These are phyloP conservation scores for Trametes cubensis DNA, from an alignment of 768 basidiomycete genomes.

Conservation along the genomic window DNA sequence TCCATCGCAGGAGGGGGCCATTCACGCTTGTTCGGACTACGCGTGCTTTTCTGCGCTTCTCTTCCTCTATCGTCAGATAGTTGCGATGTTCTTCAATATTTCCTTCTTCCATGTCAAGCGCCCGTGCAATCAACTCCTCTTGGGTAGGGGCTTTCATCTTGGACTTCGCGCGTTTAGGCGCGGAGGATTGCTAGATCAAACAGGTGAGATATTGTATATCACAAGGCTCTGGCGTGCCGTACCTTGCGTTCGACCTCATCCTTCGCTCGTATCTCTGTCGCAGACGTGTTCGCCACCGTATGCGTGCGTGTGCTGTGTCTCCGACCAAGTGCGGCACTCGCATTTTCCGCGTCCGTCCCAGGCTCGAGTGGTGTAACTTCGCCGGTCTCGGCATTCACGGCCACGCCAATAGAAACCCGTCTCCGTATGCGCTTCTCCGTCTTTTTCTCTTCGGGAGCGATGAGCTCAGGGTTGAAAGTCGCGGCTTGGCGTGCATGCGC, in stretches of 20 bases:
- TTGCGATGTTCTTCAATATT: constrained; percentile 79
- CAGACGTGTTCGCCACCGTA: constrained; percentile 72
- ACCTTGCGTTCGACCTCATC: constrained; percentile 60
- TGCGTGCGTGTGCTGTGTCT: constrained; percentile 68
- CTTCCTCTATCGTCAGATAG: constrained; percentile 80
- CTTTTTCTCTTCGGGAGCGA: constrained; percentile 25
- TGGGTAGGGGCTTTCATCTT: constrained; percentile 64
- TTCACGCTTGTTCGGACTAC: constrained; percentile 63
- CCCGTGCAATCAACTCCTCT: constrained; percentile 80
- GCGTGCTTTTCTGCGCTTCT: constrained; percentile 70
- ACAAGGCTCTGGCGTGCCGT: background rate
- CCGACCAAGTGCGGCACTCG: constrained; percentile 21
- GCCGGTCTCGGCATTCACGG: constrained; percentile 62
- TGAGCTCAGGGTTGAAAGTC: constrained; percentile 64
- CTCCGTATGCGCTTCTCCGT: constrained; percentile 40
- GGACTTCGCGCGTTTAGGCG: constrained; percentile 62
- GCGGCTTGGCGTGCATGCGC: constrained; percentile 68
- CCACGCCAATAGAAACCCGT: constrained; percentile 57
- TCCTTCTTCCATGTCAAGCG: constrained; percentile 85
- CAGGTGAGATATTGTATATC: background rate
- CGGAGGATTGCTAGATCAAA: constrained; percentile 37
- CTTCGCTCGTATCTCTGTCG: constrained; percentile 65
- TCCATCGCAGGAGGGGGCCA: constrained; percentile 72
- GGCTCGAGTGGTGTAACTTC: constrained; percentile 46
- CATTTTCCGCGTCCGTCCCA: constrained; percentile 9